Evolutionary conservation across 129 eudicot genomes (phyloP).

Genomic region (Escallonia rubra): DNA sequence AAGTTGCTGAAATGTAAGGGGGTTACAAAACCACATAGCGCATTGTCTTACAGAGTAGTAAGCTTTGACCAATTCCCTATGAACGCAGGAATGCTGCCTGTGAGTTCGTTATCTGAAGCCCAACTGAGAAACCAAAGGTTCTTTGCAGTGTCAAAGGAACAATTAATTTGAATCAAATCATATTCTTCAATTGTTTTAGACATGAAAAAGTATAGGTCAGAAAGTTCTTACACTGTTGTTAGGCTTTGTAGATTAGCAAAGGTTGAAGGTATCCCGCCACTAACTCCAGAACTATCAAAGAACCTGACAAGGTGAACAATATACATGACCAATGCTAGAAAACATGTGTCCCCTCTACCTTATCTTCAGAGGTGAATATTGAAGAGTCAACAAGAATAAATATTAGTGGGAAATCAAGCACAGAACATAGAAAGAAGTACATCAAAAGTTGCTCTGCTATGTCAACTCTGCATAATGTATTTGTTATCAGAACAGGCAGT

Average conservation of each 20-base stretch:
- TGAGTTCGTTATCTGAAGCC: conserved; percentile 58
- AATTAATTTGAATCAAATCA: background rate
- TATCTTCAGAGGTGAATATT: no score
- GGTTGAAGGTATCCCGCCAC: conserved; percentile 65
- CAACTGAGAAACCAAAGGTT: conserved; percentile 37
- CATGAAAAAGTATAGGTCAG: background rate
- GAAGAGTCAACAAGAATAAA: no score
- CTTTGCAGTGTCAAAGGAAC: conserved; percentile 2
- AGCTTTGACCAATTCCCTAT: conserved; percentile 71
- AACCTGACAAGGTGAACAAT: conserved; percentile 44
- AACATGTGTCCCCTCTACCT: no score
- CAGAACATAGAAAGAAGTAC: no score
- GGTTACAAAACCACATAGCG: background rate
- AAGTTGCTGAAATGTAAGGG: background rate
- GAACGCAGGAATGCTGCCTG: conserved; percentile 68
- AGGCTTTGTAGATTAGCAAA: conserved; percentile 55
- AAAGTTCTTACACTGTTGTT: conserved; percentile 46
- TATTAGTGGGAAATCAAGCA: no score
- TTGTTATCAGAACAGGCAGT: no score
- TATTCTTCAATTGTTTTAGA: background rate
- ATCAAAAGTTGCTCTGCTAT: no score
- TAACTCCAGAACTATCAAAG: conserved; percentile 69
- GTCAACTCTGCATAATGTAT: no score
- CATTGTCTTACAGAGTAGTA: conserved; percentile 35
- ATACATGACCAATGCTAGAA: background rate